Evolutionary conservation across 768 basidiomycete genomes (phyloP).

Genomic region (Nevesoporus exiguus): DNA sequence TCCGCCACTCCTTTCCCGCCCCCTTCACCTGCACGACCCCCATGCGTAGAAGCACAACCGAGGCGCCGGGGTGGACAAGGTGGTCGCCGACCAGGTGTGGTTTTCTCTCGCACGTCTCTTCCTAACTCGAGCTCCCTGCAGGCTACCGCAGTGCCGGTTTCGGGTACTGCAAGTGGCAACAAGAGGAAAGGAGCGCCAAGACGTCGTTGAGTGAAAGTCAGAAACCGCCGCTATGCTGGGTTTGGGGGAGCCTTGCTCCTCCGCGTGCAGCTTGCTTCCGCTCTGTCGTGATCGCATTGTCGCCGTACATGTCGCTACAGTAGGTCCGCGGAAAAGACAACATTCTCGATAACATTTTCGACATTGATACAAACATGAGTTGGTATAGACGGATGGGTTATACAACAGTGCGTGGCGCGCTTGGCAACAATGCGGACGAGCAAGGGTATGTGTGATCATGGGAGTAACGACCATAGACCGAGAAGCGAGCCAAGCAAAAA

Average conservation of each 20-base stretch:
- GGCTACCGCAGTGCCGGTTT: not conserved
- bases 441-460: not conserved
- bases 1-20: not conserved
- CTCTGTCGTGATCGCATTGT: not conserved
- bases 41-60: constrained; percentile 25
- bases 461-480: not conserved
- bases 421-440: not conserved
- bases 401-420: constrained; percentile 13
- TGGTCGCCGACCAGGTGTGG: constrained; percentile 23
- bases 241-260: not conserved
- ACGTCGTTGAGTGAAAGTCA: constrained; percentile 20
- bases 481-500: constrained; percentile 1
- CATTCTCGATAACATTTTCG: no score
- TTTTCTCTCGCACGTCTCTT: not conserved
- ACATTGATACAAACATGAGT: constrained; percentile 22
- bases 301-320: not conserved
- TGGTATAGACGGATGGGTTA: constrained; percentile 13
- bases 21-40: not conserved
- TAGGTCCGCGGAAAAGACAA: not conserved
- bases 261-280: not conserved
- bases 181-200: constrained; percentile 22
- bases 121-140: constrained; percentile 6
- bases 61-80: constrained; percentile 11
- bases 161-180: not conserved
- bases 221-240: not conserved